Evolutionary conservation across 140 eudicot genomes (phyloP).

Genomic region (Oenanthe javanica): DNA sequence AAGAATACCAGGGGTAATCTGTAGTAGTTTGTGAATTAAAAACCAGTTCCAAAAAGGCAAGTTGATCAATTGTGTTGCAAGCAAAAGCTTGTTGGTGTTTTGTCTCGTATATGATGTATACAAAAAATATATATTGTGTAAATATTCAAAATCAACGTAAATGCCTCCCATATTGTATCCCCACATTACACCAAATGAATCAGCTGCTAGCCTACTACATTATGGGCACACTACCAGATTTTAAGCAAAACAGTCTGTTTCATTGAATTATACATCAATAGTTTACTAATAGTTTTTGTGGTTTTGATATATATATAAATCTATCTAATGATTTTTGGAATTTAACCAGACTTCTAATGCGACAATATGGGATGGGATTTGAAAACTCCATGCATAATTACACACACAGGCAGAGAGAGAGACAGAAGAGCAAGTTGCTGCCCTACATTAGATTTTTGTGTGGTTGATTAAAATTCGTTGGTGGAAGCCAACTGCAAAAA

Average conservation of each 20-base stretch:
- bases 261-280: neutral
- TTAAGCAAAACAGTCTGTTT: neutral
- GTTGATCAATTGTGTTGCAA: constrained; percentile 5
- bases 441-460: constrained; percentile 17
- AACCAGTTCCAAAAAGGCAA: neutral
- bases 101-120: neutral
- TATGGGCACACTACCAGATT: constrained; percentile 16
- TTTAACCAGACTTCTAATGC: neutral
- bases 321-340: neutral
- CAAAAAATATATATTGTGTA: neutral
- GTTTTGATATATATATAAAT: too few relatives aligned
- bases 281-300: neutral
- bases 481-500: constrained; percentile 53
- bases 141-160: neutral
- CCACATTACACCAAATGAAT: neutral
- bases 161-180: constrained; percentile 14
- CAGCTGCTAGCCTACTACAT: constrained; percentile 8
- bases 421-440: constrained; percentile 10
- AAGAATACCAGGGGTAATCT: constrained; percentile 12
- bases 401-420: neutral
- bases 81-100: constrained; percentile 6
- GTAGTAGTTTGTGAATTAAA: neutral
- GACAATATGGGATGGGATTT: constrained; percentile 11
- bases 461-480: constrained; percentile 14
- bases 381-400: neutral